These are phyloP conservation scores for Strobilomyces dryophilus DNA, from an alignment of 768 basidiomycete genomes.

Conservation along the genomic window DNA sequence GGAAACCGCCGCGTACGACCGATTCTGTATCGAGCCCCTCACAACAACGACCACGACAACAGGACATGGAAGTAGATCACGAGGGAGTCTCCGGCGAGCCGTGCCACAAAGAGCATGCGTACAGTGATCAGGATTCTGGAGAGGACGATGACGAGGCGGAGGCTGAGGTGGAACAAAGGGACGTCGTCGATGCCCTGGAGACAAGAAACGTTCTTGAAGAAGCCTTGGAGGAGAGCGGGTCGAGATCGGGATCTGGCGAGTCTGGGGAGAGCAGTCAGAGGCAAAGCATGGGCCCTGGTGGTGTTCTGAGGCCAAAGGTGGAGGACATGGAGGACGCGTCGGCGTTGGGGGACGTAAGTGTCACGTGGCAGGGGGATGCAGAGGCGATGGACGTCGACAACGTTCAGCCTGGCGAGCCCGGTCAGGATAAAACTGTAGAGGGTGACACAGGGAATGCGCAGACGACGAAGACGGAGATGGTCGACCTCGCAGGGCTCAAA, in stretches of 20 bases:
- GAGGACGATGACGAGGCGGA: slow-evolving; percentile 61
- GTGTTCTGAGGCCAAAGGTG: slow-evolving; percentile 41
- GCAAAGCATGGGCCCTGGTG: slow-evolving; percentile 23
- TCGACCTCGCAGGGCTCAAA: slow-evolving; percentile 43
- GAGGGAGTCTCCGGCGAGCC: slow-evolving; percentile 17
- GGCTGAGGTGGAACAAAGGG: slow-evolving; percentile 46
- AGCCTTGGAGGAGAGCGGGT: slow-evolving; percentile 41
- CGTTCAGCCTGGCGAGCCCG: slow-evolving; percentile 19
- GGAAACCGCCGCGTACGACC: slow-evolving; percentile 48
- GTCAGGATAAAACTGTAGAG: slow-evolving; percentile 17
- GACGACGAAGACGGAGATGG: slow-evolving; percentile 25
- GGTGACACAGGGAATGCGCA: slow-evolving; percentile 12
- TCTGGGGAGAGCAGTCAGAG: slow-evolving; percentile 36
- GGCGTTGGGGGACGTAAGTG: slow-evolving; percentile 29
- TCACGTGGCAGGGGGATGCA: slow-evolving; percentile 15
- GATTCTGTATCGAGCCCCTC: slow-evolving; percentile 6
- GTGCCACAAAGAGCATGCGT: slow-evolving; percentile 21
- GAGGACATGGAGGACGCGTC: slow-evolving; percentile 58
- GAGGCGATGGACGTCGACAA: slow-evolving; percentile 36
- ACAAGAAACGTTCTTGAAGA: slow-evolving; percentile 53
- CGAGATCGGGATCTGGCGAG: slow-evolving; percentile 25
- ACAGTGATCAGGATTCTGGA: slow-evolving; percentile 40
- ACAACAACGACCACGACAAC: slow-evolving; percentile 32
- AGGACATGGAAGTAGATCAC: slow-evolving; percentile 31
- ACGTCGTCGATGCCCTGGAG: slow-evolving; percentile 58